These are phyloP conservation scores for Escallonia rubra DNA, from an alignment of 129 eudicot genomes.

Conservation along the genomic window DNA sequence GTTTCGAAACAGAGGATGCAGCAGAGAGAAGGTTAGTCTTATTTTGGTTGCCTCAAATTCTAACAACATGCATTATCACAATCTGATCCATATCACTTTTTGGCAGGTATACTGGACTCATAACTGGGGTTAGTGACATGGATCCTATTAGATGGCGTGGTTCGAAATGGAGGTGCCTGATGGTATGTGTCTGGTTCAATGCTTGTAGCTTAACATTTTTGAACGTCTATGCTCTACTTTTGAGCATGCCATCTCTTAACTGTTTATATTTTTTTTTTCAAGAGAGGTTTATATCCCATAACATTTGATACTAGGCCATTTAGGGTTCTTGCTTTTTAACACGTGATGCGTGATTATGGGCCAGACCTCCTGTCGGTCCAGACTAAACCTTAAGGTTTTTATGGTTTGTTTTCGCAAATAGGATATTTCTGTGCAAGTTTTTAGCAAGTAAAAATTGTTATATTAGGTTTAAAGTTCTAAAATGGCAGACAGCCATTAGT, in stretches of 20 bases:
- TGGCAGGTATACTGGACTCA: constrained; percentile 66
- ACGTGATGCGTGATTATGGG: no score
- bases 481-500: no score
- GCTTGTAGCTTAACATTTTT: neutral
- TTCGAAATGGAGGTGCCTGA: constrained; percentile 89
- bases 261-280: neutral
- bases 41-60: neutral
- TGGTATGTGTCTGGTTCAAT: constrained; percentile 36
- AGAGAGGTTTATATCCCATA: no score
- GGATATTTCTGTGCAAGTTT: no score
- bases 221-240: no score
- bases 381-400: no score
- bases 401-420: no score
- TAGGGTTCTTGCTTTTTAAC: neutral
- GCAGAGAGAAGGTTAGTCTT: constrained; percentile 65
- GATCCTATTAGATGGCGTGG: constrained; percentile 89
- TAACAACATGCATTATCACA: neutral
- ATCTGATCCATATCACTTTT: constrained; percentile 1
- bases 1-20: constrained; percentile 78
- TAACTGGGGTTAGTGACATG: constrained; percentile 53
- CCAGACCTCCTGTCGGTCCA: no score
- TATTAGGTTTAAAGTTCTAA: no score
- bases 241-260: no score
- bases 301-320: no score
- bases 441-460: no score